Conservation (phyloP, 345 rosid genomes). For the Gossypium mustelinum region DNA sequence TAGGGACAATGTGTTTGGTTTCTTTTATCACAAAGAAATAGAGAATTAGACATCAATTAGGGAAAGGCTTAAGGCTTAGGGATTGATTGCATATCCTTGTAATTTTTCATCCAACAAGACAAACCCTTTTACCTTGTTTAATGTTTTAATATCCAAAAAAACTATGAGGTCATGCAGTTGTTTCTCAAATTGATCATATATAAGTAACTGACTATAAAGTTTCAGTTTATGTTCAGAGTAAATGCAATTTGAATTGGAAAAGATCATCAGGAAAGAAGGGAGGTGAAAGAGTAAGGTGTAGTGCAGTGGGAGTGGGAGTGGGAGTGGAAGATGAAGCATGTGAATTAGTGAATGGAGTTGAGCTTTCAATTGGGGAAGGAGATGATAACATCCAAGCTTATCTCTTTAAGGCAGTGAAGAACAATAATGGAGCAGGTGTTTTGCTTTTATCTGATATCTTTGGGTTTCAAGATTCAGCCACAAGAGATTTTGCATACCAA, state of each 20-base stretch:
- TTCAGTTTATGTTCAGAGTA: slow-evolving; percentile 56
- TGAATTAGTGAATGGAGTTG: slow-evolving; percentile 66
- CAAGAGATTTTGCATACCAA: slow-evolving; percentile 78
- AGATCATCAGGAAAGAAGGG: slow-evolving; percentile 11
- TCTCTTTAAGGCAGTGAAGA: slow-evolving; percentile 76
- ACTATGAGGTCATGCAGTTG: slow-evolving; percentile 3
- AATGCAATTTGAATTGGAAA: slow-evolving; percentile 22
- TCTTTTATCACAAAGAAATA: not conserved
- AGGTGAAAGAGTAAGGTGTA: slow-evolving; percentile 22
- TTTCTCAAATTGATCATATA: slow-evolving; percentile 26
- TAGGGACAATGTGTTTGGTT: not conserved
- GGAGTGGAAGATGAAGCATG: slow-evolving; percentile 54
- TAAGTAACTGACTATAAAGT: slow-evolving; percentile 34
- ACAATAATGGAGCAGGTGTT: slow-evolving; percentile 71
- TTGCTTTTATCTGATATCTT: slow-evolving; percentile 70
- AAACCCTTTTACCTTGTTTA: no score
- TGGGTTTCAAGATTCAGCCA: slow-evolving; percentile 78
- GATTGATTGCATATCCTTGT: not conserved
- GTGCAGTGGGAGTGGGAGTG: slow-evolving; percentile 25
- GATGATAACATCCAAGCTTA: slow-evolving; percentile 53
- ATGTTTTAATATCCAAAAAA: not conserved
- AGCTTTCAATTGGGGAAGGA: slow-evolving; percentile 56
- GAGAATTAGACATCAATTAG: not conserved
- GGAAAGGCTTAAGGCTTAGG: not conserved
- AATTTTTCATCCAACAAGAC: not conserved